phyloP scores from a whole-genome alignment of 805 yeast genomes.

The Candida stauntonica region DNA sequence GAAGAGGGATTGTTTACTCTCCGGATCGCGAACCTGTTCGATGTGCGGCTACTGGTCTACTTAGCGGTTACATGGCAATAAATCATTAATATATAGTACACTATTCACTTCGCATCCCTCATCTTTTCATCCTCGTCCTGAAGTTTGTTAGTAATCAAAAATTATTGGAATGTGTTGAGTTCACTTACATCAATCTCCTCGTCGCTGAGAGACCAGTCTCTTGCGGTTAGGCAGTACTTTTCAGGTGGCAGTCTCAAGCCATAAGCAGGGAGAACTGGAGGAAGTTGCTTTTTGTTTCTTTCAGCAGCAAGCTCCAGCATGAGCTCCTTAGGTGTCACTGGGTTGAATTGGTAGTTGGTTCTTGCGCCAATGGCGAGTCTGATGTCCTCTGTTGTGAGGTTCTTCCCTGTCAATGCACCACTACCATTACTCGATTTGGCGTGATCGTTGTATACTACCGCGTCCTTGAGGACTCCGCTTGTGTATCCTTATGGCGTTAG shows the following conservation, averaged over 20 bases:
- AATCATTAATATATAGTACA: not conserved
- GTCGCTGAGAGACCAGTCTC: slow-evolving; percentile 65
- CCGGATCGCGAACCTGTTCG: not conserved
- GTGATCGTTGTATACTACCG: slow-evolving; percentile 84
- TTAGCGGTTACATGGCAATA: no score
- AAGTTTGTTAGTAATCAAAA: slow-evolving; percentile 4
- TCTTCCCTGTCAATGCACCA: slow-evolving; percentile 36
- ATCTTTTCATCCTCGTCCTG: slow-evolving; percentile 23
- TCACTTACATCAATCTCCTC: slow-evolving; percentile 29
- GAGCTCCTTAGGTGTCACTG: slow-evolving; percentile 91
- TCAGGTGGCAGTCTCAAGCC: slow-evolving; percentile 96
- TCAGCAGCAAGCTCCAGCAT: slow-evolving; percentile 88
- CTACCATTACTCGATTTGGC: slow-evolving; percentile 44
- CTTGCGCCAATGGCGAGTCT: slow-evolving; percentile 90
- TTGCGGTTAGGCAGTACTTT: slow-evolving; percentile 87
- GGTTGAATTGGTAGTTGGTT: slow-evolving; percentile 94
- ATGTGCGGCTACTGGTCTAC: no score
- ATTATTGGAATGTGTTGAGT: not conserved
- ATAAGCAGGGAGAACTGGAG: slow-evolving; percentile 86
- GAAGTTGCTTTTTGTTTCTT: slow-evolving; percentile 82
- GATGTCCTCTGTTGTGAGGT: slow-evolving; percentile 81
- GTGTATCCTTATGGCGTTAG: slow-evolving; percentile 55
- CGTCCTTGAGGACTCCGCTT: slow-evolving; percentile 80
- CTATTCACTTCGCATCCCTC: slow-evolving; percentile 16
- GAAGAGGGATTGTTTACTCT: not conserved